Percentiles rank a stretch among this genome's conserved stretches.
Evolutionary conservation across 2,329 filamentous ascomycete species (phyloP).

Genomic region (Aureobasidium sp.): DNA sequence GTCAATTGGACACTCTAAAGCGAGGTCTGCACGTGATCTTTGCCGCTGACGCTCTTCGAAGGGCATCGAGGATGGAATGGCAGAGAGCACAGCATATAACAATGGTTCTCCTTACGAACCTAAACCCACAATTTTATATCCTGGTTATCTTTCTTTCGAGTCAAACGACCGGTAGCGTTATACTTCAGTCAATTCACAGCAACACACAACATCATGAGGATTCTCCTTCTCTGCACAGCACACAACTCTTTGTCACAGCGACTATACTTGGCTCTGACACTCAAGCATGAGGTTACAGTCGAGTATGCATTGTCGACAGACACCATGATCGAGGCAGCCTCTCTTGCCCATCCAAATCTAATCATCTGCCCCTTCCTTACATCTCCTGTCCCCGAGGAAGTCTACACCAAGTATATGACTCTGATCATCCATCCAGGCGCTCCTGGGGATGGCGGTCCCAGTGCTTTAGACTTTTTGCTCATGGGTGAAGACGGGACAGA

Average conservation of each 20-base stretch:
- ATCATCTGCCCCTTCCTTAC: conserved; percentile 38
- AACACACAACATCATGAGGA: conserved; percentile 25
- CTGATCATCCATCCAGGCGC: conserved; percentile 36
- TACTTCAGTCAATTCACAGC: not conserved
- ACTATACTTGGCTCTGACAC: conserved; percentile 28
- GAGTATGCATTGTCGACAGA: conserved; percentile 29
- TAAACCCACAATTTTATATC: too few relatives aligned
- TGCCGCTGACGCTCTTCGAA: not conserved
- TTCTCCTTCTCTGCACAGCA: conserved; percentile 38
- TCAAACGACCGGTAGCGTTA: not conserved
- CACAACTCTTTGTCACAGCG: conserved; percentile 37
- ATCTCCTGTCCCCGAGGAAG: conserved; percentile 27
- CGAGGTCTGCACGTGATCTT: not conserved
- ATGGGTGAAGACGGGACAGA: conserved; percentile 35
- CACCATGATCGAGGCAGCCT: conserved; percentile 31
- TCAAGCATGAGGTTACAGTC: conserved; percentile 30
- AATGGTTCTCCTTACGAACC: not conserved
- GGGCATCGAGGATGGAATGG: not conserved
- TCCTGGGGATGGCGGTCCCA: conserved; percentile 35
- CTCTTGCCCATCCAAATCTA: conserved; percentile 29
- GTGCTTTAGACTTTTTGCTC: conserved; percentile 34
- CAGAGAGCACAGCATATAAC: not conserved
- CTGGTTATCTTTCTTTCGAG: not conserved
- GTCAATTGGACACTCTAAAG: not conserved
- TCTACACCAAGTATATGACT: conserved; percentile 31